Base-by-base conservation (phyloP, 192 early-diverging fungal species). In the Lunasporangiospora selenospora region DNA sequence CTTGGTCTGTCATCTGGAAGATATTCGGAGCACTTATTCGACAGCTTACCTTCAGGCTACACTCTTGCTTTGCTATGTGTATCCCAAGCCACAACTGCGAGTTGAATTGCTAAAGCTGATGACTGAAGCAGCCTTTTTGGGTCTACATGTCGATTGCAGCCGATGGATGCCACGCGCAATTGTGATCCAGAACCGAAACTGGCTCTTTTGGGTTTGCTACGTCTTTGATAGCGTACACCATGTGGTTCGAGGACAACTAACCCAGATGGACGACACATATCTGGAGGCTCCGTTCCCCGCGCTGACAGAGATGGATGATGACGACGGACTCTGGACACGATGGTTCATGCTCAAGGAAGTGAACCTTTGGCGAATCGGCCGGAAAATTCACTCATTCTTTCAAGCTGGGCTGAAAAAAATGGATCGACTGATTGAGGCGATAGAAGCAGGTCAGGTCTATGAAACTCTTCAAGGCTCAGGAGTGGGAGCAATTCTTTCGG, bases 271-370 rank as follows among this genome's bases (percentile, higher is more conserved):
- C 9, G 69, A 73, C 18, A 53, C 58, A 46, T 63, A 58, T 26
- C 11, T 73, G 38, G 69, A 73, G 0, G 49, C 69, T 2, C 69
- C 53, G 11, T 58, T 73, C 48, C 69, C 69, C 7, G 38, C 39
- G 3, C 31, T 73, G 31, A 63, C 69, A 38, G 69, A 73, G 29
- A 41, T 63, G 8, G 69, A 73, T 27, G 31, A 57, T 23, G 69
- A 73, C 33, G 59, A 73, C 11, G 69, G 69, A 13, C 43, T 73
- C 19, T 73, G 69, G 69, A 73, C 69, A 19, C 29, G 69, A 13
- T 73, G 69, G 69, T 73, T 73, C 31, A 73, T 73, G 69, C 37
- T 73, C 13, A 62, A 73, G 26, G 69, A 73, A 31, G 46, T 73
- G 26, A 57, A 63, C 30, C 43, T 73, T 24, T 73, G 69, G 69